These are phyloP conservation scores for Lithospermum erythrorhizon DNA, from an alignment of 257 asterid species.

Conservation along the genomic window DNA sequence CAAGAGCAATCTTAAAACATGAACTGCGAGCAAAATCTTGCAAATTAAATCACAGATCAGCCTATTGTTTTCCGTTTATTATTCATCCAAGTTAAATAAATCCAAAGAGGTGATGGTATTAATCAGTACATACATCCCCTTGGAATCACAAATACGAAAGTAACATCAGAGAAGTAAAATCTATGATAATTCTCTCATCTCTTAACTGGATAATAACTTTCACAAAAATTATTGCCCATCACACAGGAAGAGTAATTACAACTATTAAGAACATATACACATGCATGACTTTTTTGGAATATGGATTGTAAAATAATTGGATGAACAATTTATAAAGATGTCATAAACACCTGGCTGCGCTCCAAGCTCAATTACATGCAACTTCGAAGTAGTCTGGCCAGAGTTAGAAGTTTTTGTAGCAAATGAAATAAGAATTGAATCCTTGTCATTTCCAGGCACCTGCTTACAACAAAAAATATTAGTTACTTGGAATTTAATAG, in stretches of 20 bases:
- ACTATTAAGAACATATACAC: neutral
- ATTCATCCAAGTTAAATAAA: neutral
- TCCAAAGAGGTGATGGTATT: neutral
- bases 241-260: neutral
- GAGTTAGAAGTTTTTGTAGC: slow-evolving; percentile 76
- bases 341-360: slow-evolving; percentile 78
- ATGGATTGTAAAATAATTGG: neutral
- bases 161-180: too few relatives aligned
- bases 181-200: neutral
- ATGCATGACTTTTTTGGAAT: neutral
- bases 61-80: neutral
- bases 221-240: neutral
- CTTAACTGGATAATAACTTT: neutral
- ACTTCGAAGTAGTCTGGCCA: slow-evolving; percentile 77
- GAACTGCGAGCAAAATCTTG: neutral
- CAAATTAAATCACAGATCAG: neutral
- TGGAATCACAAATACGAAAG: neutral
- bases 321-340: slow-evolving; percentile 1
- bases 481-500: slow-evolving; percentile 4
- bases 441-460: slow-evolving; percentile 89
- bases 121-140: neutral
- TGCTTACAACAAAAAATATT: slow-evolving; percentile 22
- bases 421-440: slow-evolving; percentile 85
- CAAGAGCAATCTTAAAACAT: neutral
- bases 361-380: slow-evolving; percentile 95